These are phyloP conservation scores for Paramecium biaurelia DNA, from an alignment of 73 alveolate species.

Conservation along the genomic window DNA sequence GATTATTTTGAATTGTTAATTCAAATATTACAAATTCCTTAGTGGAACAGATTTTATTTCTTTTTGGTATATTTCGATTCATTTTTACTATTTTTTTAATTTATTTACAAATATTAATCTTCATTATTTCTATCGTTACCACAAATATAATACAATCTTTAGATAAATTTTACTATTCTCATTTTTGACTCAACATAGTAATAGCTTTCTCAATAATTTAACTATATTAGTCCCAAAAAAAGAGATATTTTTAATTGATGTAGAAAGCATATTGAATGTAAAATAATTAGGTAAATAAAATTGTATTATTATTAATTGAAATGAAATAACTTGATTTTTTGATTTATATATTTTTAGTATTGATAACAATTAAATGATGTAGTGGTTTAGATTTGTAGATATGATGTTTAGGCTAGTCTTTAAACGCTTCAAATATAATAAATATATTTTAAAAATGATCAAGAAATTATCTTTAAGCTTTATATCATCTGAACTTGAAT, in stretches of 20 bases:
- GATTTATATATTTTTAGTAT: neutral
- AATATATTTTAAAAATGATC: neutral
- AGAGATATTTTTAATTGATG: neutral
- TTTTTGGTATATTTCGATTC: slow-evolving; percentile 10
- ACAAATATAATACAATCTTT: neutral
- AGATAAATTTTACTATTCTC: neutral
- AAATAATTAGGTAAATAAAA: neutral
- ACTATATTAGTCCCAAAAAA: too few species aligned
- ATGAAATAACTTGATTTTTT: neutral
- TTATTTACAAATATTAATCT: neutral
- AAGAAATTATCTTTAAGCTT: neutral
- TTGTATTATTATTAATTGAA: neutral
- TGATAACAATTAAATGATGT: neutral
- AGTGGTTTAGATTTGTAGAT: neutral
- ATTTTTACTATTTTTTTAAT: neutral
- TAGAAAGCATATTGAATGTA: neutral
- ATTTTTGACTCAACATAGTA: neutral
- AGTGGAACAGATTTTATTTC: slow-evolving; percentile 31
- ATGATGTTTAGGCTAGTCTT: neutral
- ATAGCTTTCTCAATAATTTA: neutral
- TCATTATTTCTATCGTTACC: neutral
- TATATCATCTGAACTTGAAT: neutral
- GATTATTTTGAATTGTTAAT: neutral
- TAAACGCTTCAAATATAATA: neutral
- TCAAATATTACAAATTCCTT: neutral